Evolutionary conservation across 2,329 filamentous ascomycete genomes (phyloP), one percentile per base, ranked within the genome.

Genomic region (Aureobasidium pullulans): DNA sequence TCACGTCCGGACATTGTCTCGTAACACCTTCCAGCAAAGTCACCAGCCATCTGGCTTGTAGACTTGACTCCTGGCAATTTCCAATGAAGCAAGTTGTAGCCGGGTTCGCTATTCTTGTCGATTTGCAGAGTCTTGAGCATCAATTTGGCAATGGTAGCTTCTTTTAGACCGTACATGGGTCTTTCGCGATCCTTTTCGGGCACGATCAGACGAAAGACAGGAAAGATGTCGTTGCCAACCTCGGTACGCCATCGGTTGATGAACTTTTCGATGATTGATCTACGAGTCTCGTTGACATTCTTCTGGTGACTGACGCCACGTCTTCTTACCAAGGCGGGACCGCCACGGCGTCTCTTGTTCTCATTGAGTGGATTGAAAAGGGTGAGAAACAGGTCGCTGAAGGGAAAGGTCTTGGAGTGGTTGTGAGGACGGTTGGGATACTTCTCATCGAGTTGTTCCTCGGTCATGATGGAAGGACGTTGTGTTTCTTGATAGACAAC

Each of bases 51-150:
- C 1, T 83, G 79, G 59, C 79, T 81, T 0, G 82, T 80, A 1
- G 77, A 74, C 2, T 79, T 84, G 62, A 88, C 82, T 1, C 89
- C 88, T 0, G 92, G 93, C 0, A 95, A 76, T 72, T 96, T 97
- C 94, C 94, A 99, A 64, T 96, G 90, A 58, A 95, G 73, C 28
- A 99, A 79, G 64, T 84, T 90, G 69, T 87, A 87, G 0, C 87
- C 93, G 75, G 97, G 93, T 63, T 96, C 90, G 0, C 90, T 95
- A 66, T 92, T 86, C 67, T 87, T 89, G 75, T 92, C 87, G 67
- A 99, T 96, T 69, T 92, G 93, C 79, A 96, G 87, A 40, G 96
- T 81, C 70, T 91, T 93, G 61, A 96, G 89, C n/a, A 97, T 78
- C 19, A 97, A 76, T 70, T 91, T 96, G 9, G 87, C 93, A 61